A percentile compares a stretch with the other conserved stretches of the same genome.
Conservation (phyloP, 2,329 filamentous ascomycete genomes). For the Pleurostoma richardsiae region DNA sequence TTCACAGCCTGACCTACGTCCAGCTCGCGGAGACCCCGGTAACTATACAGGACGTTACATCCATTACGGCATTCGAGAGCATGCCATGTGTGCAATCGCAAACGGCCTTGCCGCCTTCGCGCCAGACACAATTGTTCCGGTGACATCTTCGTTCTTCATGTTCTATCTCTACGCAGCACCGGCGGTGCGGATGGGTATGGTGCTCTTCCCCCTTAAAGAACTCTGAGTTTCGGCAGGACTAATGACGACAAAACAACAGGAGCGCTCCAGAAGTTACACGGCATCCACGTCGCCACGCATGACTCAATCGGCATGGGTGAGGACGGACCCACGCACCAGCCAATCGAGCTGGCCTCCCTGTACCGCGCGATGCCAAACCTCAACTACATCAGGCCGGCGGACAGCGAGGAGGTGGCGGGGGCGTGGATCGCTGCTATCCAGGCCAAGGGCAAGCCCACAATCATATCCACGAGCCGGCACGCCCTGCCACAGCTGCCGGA, state of each 20-base stretch:
- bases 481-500: slow-evolving; percentile 26
- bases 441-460: slow-evolving; percentile 24
- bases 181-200: slow-evolving; percentile 42
- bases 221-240: no score
- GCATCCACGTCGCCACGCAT: slow-evolving; percentile 49
- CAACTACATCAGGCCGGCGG: slow-evolving; percentile 46
- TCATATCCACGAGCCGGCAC: slow-evolving; percentile 38
- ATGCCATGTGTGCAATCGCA: slow-evolving; percentile 54
- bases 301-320: slow-evolving; percentile 49
- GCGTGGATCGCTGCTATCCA: slow-evolving; percentile 34
- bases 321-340: slow-evolving; percentile 52
- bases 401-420: slow-evolving; percentile 45
- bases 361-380: slow-evolving; percentile 52
- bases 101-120: slow-evolving; percentile 54
- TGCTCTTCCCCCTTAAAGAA: no score
- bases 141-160: slow-evolving; percentile 53
- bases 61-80: slow-evolving; percentile 56
- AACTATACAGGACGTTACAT: slow-evolving; percentile 51
- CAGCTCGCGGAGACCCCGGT: slow-evolving; percentile 27
- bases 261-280: slow-evolving; percentile 41
- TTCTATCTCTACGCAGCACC: slow-evolving; percentile 47
- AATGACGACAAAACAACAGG: no score
- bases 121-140: slow-evolving; percentile 44
- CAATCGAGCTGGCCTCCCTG: slow-evolving; percentile 43
- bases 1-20: slow-evolving; percentile 11